Base-by-base conservation (phyloP, 257 asterid genomes). In the Capsicum pubescens region DNA sequence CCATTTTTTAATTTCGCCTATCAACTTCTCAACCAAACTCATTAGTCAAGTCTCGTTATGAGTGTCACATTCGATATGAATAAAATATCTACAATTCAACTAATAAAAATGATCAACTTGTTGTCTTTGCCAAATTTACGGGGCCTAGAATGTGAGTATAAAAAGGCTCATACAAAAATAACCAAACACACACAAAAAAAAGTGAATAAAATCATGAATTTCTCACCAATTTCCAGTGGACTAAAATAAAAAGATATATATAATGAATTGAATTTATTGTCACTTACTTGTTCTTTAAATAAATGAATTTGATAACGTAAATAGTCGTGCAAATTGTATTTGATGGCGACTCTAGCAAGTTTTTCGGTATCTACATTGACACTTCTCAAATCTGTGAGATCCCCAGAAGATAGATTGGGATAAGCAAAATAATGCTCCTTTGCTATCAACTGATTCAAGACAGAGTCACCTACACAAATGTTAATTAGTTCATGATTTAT, bases 281-380 rank as follows among this genome's bases (percentile, higher is more conserved):
- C 19, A 46, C 82, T 79, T 84, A 92, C 95, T 87, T 88, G 91
- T 39, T 10, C 19, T 4, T 56, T 59, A 17, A 90, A 90, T 0
- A 81, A 13, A 12, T 81, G 8, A 1, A 11, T 64, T 26, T 64
- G 70, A 11, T 90, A 92, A 9, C 89, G 89, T 42, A 93, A 69
- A 77, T 63, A 82, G 1, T 35, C 16, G 36, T 91, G 89, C 57
- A 93, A 84, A 14, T 39, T n/a, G 42, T 84, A 80, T 48, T 84
- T 89, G 63, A 90, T 3, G 3, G 90, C 86, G 8, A 64, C 95
- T 2, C 92, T 91, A 0, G 95, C 97, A 17, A 93, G 95, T 86
- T 92, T 93, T 86, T 93, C 97, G 0, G 88, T 92, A 15, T 91
- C 93, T 0, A 91, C 95, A 12, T 92, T 93, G 59, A 81, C 86